Percentiles rank a stretch among this genome's conserved stretches.
Conservation (phyloP, 2,329 filamentous ascomycete genomes). For the Monilinia aucupariae region DNA sequence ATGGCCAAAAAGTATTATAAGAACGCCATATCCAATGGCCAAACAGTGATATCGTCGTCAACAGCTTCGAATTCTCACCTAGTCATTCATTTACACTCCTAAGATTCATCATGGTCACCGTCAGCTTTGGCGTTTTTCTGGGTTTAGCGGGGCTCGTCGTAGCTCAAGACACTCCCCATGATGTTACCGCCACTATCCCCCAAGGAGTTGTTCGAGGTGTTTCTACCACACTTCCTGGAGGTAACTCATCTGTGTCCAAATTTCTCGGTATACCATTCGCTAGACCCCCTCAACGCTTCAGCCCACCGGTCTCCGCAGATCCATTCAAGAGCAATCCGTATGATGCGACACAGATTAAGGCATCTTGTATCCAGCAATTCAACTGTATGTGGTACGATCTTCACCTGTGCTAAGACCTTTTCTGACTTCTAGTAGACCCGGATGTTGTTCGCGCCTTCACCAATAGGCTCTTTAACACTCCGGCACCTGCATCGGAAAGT, state of each 20-base stretch:
- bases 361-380: slow-evolving; percentile 13
- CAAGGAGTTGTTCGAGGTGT: not conserved
- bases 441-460: not conserved
- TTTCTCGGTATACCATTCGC: slow-evolving; percentile 71
- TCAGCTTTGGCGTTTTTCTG: not conserved
- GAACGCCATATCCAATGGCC: not conserved
- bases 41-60: not conserved
- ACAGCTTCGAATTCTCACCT: not conserved
- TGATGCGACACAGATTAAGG: slow-evolving; percentile 2
- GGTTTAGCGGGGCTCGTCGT: not conserved
- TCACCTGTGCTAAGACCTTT: not conserved
- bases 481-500: slow-evolving; percentile 9
- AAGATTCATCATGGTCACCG: not conserved
- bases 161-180: not conserved
- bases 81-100: not conserved
- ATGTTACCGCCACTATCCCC: not conserved
- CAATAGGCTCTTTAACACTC: not conserved
- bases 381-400: not conserved
- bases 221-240: not conserved
- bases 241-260: slow-evolving; percentile 31
- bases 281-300: slow-evolving; percentile 62
- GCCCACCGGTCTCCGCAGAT: slow-evolving; percentile 46
- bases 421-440: slow-evolving; percentile 4
- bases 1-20: not conserved
- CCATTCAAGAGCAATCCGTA: slow-evolving; percentile 1